A percentile compares a stretch with the other conserved stretches of the same genome.
phyloP scores from a whole-genome alignment of 2,329 filamentous ascomycete genomes.

The Fusarium continuum region DNA sequence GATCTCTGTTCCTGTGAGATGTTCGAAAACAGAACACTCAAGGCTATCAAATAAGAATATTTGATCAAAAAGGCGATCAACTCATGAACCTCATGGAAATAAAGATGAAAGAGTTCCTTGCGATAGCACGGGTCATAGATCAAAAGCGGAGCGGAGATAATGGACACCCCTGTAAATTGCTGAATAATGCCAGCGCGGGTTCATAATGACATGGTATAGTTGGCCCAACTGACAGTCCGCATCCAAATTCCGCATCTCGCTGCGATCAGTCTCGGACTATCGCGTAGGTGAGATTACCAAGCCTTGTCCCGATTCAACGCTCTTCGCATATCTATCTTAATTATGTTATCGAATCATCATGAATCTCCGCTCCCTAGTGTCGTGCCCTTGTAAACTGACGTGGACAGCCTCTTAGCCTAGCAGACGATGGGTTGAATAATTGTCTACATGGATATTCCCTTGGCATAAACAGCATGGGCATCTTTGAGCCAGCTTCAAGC shows the following conservation, averaged over 20 bases:
- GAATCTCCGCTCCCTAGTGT: background rate
- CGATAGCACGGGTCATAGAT: slow-evolving; percentile 13
- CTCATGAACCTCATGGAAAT: background rate
- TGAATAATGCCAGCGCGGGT: slow-evolving; percentile 29
- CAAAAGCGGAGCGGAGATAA: slow-evolving; percentile 27
- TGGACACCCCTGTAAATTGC: slow-evolving; percentile 6
- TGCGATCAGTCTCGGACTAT: slow-evolving; percentile 2
- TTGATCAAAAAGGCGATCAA: background rate
- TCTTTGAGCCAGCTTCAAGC: no score
- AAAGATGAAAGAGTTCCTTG: background rate
- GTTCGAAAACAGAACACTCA: background rate
- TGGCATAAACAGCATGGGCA: no score
- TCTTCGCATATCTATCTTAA: background rate
- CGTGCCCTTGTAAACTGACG: no score
- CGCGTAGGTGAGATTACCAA: slow-evolving; percentile 3
- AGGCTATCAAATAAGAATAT: background rate
- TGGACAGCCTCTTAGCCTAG: no score
- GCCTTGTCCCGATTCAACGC: background rate
- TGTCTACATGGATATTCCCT: no score
- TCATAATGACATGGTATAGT: background rate
- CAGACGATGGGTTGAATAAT: no score
- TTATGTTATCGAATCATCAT: background rate
- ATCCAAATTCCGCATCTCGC: slow-evolving; percentile 17
- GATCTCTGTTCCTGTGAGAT: background rate
- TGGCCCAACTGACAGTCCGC: slow-evolving; percentile 15